Evolutionary conservation across 2,329 filamentous ascomycete genomes (phyloP).

Genomic region (Cephalotrichum gorgonifer): DNA sequence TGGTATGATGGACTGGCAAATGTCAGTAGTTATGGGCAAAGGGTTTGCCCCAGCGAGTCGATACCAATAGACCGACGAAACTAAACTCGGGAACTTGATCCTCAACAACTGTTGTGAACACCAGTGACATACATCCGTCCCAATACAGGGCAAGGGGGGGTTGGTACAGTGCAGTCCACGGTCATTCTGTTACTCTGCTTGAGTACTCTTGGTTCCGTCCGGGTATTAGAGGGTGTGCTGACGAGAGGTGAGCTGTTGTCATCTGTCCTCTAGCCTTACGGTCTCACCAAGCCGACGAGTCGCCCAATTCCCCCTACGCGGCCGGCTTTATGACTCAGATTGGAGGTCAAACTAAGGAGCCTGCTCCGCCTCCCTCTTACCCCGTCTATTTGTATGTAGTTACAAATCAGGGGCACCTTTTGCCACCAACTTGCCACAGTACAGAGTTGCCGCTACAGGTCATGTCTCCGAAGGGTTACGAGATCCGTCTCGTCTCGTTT

Average conservation of each 20-base stretch:
- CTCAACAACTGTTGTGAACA: too few species aligned
- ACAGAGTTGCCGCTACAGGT: too few species aligned
- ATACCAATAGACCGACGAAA: slow-evolving; percentile 6
- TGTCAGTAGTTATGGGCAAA: slow-evolving; percentile 5
- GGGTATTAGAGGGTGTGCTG: neutral
- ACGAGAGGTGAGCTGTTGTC: neutral
- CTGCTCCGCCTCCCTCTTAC: too few species aligned
- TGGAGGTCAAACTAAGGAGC: neutral
- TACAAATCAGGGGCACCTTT: neutral
- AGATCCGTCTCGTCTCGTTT: neutral
- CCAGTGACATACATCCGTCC: too few species aligned
- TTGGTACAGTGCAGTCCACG: too few species aligned
- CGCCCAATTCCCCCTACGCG: neutral
- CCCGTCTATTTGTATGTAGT: too few species aligned
- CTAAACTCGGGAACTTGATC: neutral
- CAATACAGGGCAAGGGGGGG: too few species aligned
- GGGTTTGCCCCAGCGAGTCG: slow-evolving; percentile 3
- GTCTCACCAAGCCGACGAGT: neutral
- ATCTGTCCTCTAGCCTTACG: neutral
- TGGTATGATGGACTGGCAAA: slow-evolving; percentile 4
- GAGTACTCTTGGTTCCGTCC: neutral
- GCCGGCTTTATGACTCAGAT: neutral
- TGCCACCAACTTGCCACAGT: neutral
- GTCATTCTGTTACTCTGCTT: neutral
- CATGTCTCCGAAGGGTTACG: too few species aligned